These are phyloP conservation scores for Talaromyces sp. DNA, from an alignment of 2,329 filamentous ascomycete genomes.

Conservation along the genomic window DNA sequence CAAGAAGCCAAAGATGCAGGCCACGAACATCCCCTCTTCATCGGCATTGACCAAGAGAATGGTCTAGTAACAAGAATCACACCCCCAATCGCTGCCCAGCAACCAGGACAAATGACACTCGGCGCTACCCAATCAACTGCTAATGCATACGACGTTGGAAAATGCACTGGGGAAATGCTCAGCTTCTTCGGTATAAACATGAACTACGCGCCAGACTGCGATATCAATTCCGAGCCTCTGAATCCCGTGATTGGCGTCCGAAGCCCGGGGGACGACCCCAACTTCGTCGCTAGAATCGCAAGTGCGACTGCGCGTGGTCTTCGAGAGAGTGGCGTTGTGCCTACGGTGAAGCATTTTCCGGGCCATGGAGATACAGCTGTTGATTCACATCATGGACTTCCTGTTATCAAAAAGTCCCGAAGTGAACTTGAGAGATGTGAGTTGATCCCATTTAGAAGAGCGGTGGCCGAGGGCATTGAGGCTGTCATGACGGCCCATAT, in stretches of 20 bases:
- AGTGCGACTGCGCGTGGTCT: slow-evolving; percentile 39
- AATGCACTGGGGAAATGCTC: slow-evolving; percentile 40
- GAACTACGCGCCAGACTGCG: slow-evolving; percentile 46
- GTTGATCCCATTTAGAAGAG: slow-evolving; percentile 44
- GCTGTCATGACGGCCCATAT: slow-evolving; percentile 48
- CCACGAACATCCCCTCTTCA: slow-evolving; percentile 41
- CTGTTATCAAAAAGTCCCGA: slow-evolving; percentile 38
- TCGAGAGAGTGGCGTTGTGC: slow-evolving; percentile 38
- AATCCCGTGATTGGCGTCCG: slow-evolving; percentile 46
- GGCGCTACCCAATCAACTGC: slow-evolving; percentile 39
- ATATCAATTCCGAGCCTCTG: slow-evolving; percentile 45
- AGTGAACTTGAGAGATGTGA: slow-evolving; percentile 41
- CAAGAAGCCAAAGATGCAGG: slow-evolving; percentile 38
- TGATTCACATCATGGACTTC: slow-evolving; percentile 44
- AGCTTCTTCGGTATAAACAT: slow-evolving; percentile 44
- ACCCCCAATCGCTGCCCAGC: slow-evolving; percentile 38
- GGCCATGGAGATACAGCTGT: slow-evolving; percentile 46
- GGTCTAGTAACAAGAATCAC: slow-evolving; percentile 44
- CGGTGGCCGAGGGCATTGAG: slow-evolving; percentile 41
- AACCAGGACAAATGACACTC: slow-evolving; percentile 46
- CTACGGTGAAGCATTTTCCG: slow-evolving; percentile 47
- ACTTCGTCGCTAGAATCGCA: slow-evolving; percentile 42
- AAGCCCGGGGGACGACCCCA: slow-evolving; percentile 43
- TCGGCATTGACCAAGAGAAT: slow-evolving; percentile 48
- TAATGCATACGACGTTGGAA: slow-evolving; percentile 35